Conservation (phyloP, 2,329 filamentous ascomycete species). For the Microdochium trichocladiopsis region DNA sequence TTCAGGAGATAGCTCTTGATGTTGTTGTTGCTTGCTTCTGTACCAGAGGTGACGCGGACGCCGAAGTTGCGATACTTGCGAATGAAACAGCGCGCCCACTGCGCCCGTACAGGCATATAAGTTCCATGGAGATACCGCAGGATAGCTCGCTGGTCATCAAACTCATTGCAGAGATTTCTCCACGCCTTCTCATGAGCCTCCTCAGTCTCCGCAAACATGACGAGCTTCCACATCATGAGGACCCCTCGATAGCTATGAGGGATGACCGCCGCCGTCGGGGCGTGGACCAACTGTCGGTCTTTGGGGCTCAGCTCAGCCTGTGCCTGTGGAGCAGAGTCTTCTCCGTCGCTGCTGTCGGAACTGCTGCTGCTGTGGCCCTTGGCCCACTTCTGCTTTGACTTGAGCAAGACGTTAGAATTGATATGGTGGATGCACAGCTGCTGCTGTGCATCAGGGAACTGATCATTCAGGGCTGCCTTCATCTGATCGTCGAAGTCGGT, state of each 20-base stretch:
- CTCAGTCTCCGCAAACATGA: background rate
- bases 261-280: too few species aligned
- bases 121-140: background rate
- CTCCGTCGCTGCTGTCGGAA: too few species aligned
- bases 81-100: background rate
- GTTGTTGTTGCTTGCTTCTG: background rate
- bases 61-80: conserved; percentile 1
- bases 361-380: too few species aligned
- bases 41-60: background rate
- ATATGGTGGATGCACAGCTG: too few species aligned
- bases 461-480: too few species aligned
- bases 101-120: background rate
- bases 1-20: conserved; percentile 1
- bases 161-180: background rate
- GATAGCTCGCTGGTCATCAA: background rate
- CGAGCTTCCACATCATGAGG: background rate
- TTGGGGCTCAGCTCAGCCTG: too few species aligned
- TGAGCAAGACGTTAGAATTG: background rate
- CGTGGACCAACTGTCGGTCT: too few species aligned
- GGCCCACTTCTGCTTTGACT: background rate
- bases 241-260: too few species aligned
- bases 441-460: too few species aligned
- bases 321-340: too few species aligned
- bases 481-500: too few species aligned
- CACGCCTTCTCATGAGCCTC: background rate